A percentile compares a stretch with the other conserved stretches of the same genome.
These are phyloP conservation scores for Gymnopus androsaceus DNA, from an alignment of 1,284 basidiomycete genomes.

Conservation along the genomic window DNA sequence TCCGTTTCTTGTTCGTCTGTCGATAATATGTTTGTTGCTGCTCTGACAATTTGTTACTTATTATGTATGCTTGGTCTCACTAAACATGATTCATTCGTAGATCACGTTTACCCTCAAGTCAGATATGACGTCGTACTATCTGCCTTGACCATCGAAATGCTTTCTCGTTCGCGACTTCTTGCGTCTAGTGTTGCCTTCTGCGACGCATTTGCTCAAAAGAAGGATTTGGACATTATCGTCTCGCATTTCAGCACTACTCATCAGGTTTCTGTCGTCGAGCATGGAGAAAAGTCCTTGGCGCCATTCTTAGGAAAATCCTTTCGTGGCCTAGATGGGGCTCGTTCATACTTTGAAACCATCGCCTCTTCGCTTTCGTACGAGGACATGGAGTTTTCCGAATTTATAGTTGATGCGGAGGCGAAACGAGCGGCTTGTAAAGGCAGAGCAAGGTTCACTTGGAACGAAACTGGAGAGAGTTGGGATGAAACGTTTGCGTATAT, in stretches of 20 bases:
- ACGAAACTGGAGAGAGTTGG: constrained; percentile 53
- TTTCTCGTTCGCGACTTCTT: constrained; percentile 36
- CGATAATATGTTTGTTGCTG: not conserved
- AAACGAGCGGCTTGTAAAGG: constrained; percentile 57
- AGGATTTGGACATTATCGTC: constrained; percentile 44
- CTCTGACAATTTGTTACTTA: constrained; percentile 4
- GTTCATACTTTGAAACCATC: constrained; percentile 53
- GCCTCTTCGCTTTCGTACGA: constrained; percentile 44
- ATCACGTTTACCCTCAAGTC: not conserved
- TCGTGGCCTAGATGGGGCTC: constrained; percentile 43
- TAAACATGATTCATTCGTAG: not conserved
- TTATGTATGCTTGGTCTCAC: too few relatives aligned
- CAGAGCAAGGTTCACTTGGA: constrained; percentile 58
- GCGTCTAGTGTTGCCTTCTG: constrained; percentile 52
- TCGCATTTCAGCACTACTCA: constrained; percentile 52
- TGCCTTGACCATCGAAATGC: not conserved
- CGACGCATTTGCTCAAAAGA: constrained; percentile 49
- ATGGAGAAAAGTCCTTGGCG: constrained; percentile 56
- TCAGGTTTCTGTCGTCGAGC: constrained; percentile 49
- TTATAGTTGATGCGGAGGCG: constrained; percentile 42
- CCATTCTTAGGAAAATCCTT: constrained; percentile 61
- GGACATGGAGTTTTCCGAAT: constrained; percentile 42
- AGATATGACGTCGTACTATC: not conserved
- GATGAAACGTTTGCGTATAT: constrained; percentile 64
- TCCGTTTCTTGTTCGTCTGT: not conserved